These are phyloP conservation scores for Aspergillus spinulosporus DNA, from an alignment of 2,329 filamentous ascomycete genomes.

Conservation along the genomic window DNA sequence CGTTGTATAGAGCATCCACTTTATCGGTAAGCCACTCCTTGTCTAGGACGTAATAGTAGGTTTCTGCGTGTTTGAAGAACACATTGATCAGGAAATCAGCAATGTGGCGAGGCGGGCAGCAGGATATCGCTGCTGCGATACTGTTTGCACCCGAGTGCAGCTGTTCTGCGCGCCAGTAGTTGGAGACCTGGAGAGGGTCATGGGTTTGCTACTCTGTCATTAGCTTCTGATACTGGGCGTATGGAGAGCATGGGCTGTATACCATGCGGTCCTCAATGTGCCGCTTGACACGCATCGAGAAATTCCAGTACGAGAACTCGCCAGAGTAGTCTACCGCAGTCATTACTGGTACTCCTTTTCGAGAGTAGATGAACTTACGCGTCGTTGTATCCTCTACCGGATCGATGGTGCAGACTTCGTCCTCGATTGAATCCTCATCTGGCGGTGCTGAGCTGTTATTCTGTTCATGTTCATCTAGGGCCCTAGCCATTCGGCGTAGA, in stretches of 20 bases:
- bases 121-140: slow-evolving; percentile 39
- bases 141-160: slow-evolving; percentile 45
- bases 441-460: neutral
- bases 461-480: neutral
- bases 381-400: slow-evolving; percentile 19
- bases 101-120: slow-evolving; percentile 50
- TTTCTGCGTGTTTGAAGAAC: slow-evolving; percentile 53
- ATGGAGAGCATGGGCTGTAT: neutral
- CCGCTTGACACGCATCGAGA: slow-evolving; percentile 54
- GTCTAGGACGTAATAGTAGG: slow-evolving; percentile 53
- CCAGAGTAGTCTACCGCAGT: slow-evolving; percentile 49
- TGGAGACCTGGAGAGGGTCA: slow-evolving; percentile 22
- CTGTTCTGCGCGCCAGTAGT: slow-evolving; percentile 51
- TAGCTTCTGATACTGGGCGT: neutral
- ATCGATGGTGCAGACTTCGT: slow-evolving; percentile 18
- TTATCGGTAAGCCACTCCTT: slow-evolving; percentile 45
- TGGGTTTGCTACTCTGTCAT: slow-evolving; percentile 28
- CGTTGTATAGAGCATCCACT: slow-evolving; percentile 46
- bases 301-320: slow-evolving; percentile 57
- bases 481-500: slow-evolving; percentile 7
- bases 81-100: slow-evolving; percentile 50
- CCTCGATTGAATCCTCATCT: slow-evolving; percentile 6
- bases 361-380: slow-evolving; percentile 1
- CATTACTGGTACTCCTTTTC: neutral
- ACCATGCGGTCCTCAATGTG: slow-evolving; percentile 46